phyloP scores from a whole-genome alignment of 2,329 filamentous ascomycete species.

The Cytospora paraplurivora region DNA sequence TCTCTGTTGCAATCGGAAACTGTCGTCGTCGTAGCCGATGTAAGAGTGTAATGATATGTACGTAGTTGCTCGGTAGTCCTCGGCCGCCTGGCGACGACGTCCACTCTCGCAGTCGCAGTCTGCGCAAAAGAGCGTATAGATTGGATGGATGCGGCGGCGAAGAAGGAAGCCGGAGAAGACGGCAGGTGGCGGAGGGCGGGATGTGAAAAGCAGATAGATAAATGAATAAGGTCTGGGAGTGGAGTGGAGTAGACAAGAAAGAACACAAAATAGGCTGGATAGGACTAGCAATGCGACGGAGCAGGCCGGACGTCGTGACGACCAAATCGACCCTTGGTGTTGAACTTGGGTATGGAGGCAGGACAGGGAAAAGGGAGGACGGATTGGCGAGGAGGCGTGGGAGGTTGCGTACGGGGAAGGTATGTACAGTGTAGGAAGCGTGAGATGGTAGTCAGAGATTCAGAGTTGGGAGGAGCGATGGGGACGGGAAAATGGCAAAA shows the following conservation, averaged over 20 bases:
- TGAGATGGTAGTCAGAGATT: background rate
- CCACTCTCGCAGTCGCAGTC: constrained; percentile 12
- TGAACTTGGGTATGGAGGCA: background rate
- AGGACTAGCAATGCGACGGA: background rate
- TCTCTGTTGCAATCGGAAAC: background rate
- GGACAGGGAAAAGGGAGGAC: background rate
- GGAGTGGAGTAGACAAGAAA: constrained; percentile 11
- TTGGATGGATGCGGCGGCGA: constrained; percentile 16
- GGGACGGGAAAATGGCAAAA: background rate
- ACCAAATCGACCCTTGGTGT: background rate
- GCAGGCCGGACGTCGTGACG: background rate
- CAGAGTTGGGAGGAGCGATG: background rate
- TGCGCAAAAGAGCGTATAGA: constrained; percentile 29
- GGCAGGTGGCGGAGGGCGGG: constrained; percentile 13
- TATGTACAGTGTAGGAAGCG: constrained; percentile 1
- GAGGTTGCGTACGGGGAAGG: constrained; percentile 15
- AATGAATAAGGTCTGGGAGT: background rate
- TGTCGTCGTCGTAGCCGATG: constrained; percentile 4
- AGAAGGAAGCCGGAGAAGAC: constrained; percentile 2
- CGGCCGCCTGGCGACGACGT: constrained; percentile 1
- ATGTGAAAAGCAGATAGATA: constrained; percentile 14
- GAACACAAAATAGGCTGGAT: constrained; percentile 1
- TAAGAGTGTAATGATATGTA: background rate
- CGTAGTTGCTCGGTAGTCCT: constrained; percentile 12
- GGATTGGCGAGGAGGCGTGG: constrained; percentile 6